Evolutionary conservation across 768 basidiomycete genomes (phyloP), one percentile per base, ranked within the genome.

Genomic region (Leucosporidium scottii): DNA sequence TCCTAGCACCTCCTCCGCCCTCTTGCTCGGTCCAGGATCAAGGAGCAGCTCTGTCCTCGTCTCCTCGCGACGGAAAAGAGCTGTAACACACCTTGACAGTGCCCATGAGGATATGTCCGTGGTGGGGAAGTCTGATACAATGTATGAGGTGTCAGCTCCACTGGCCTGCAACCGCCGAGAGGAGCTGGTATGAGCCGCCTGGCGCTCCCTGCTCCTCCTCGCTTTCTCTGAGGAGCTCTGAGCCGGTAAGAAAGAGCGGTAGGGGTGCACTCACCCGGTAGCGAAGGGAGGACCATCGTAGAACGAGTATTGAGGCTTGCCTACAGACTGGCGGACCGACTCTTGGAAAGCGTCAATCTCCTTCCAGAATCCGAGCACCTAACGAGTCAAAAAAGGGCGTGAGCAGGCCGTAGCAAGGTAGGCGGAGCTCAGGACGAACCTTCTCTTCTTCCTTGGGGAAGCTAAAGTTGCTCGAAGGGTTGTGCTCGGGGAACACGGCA

Each of bases 311-410:
- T 90, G 86, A 23, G 93, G 92, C 49, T 87, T 83, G 4, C 93
- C 93, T 76, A 94, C 88, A 0, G 91, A 91, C 56, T 93, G 86
- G 80, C 91, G 92, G 74, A 97, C 79, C 73, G 89, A 91, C 10
- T 93, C 97, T 76, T 88, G 85, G 80, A 99, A 99, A 69, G 96
- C 96, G 81, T 98, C 91, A 78, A 99, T 99, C 77, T 93, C 92
- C 73, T 84, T 83, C 94, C 94, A 98, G 80, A 85, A 97, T 61
- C 83, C 82, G 69, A 96, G 81, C 64, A 96, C 91, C 75, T 92
- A 15, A 10, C 39, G 91, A 77, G 89, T 48, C 48, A 23, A 27
- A 34, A n/a, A 30, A 21, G 13, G 3, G 25, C 2, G 55, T 49
- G 27, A 64, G 34, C 28, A n/a, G 39, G 39, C 4, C 44, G 18